These are phyloP conservation scores for Stenogyne calaminthoides DNA, from an alignment of 305 asterid species.

Conservation along the genomic window DNA sequence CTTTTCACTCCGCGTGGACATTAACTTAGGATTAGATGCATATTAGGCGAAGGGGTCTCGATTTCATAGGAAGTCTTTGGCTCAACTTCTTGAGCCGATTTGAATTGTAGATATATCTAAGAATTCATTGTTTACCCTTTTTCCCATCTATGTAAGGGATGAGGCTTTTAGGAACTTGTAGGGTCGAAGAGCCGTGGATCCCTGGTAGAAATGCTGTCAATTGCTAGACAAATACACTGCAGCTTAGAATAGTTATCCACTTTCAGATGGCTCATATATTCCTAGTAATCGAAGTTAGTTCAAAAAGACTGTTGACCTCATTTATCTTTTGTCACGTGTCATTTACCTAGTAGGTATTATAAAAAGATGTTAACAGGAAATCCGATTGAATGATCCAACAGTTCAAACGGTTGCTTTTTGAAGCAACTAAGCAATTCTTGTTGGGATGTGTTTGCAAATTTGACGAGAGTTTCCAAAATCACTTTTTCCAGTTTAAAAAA, in stretches of 20 bases:
- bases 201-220: background rate
- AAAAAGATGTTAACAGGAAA: background rate
- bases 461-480: too few relatives aligned
- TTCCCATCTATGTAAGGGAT: background rate
- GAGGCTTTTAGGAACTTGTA: background rate
- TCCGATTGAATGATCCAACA: background rate
- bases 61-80: background rate
- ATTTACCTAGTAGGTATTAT: background rate
- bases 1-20: background rate
- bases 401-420: background rate
- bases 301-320: background rate
- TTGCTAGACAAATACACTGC: too few relatives aligned
- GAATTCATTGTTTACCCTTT: background rate
- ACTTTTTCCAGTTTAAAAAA: too few relatives aligned
- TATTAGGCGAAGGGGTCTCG: conserved; percentile 7
- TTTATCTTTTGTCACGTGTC: background rate
- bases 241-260: background rate
- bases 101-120: background rate
- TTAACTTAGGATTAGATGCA: background rate
- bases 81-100: conserved; percentile 18
- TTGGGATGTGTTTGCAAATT: too few relatives aligned
- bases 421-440: background rate
- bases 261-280: background rate
- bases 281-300: background rate
- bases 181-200: background rate